Conservation (phyloP, 768 basidiomycete species). For the Boletus edulis region DNA sequence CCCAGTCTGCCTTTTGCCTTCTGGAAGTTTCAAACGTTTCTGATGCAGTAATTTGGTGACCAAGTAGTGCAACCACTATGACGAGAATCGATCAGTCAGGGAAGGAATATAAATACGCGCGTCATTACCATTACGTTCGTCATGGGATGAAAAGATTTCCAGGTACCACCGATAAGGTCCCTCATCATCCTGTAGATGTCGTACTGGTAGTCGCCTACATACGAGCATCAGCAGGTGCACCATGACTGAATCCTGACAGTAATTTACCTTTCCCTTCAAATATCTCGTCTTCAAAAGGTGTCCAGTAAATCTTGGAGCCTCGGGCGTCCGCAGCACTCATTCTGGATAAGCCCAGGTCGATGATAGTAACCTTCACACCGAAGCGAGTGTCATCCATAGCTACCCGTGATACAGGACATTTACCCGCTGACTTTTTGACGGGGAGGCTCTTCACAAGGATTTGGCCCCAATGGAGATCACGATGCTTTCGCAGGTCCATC, state of each 20-base stretch:
- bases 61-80: constrained; percentile 91
- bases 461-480: constrained; percentile 98
- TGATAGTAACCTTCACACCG: constrained; percentile 80
- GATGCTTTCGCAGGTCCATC: constrained; percentile 59
- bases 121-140: constrained; percentile 86
- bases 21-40: constrained; percentile 64
- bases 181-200: constrained; percentile 93
- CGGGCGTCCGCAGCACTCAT: constrained; percentile 59
- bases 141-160: constrained; percentile 76
- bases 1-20: constrained; percentile 36
- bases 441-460: constrained; percentile 72
- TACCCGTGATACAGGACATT: constrained; percentile 32
- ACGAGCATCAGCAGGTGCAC: constrained; percentile 11
- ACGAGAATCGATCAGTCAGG: constrained; percentile 8
- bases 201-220: constrained; percentile 85
- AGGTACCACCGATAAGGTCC: constrained; percentile 53
- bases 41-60: constrained; percentile 64
- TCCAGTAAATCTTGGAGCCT: constrained; percentile 59
- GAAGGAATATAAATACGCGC: neutral
- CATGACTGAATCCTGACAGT: neutral
- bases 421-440: constrained; percentile 33
- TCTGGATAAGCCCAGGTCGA: constrained; percentile 92
- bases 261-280: constrained; percentile 87
- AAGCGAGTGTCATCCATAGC: constrained; percentile 65
- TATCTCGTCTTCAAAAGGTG: constrained; percentile 82